These are phyloP conservation scores for Boletus subluridellus DNA, from an alignment of 1,284 basidiomycete genomes.

Conservation along the genomic window DNA sequence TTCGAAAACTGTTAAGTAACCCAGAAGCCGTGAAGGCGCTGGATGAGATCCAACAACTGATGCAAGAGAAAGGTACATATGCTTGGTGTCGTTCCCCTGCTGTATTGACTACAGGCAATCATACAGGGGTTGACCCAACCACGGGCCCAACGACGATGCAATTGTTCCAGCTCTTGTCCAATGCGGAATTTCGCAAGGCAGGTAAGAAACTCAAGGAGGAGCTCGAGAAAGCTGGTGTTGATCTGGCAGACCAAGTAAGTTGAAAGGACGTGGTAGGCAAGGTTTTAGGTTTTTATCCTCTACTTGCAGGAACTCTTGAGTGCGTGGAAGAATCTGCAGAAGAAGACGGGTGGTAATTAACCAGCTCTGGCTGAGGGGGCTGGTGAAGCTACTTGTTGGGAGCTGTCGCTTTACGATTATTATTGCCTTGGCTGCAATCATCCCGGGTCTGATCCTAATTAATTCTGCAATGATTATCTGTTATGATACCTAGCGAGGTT, in stretches of 20 bases:
- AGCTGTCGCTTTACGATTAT: background rate
- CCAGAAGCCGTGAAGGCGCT: conserved; percentile 50
- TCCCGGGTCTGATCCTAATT: background rate
- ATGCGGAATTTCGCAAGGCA: conserved; percentile 49
- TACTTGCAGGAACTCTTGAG: conserved; percentile 32
- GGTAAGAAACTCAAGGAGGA: conserved; percentile 48
- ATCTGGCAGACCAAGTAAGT: conserved; percentile 45
- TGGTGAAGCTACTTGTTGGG: background rate
- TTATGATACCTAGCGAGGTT: background rate
- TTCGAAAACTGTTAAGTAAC: conserved; percentile 47
- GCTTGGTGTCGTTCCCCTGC: background rate
- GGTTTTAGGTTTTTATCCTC: background rate
- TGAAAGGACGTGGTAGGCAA: background rate
- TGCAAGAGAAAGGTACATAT: conserved; percentile 50
- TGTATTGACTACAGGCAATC: background rate
- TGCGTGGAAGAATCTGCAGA: conserved; percentile 36
- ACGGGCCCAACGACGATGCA: conserved; percentile 49
- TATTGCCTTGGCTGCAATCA: background rate
- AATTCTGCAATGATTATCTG: background rate
- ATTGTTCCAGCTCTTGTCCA: conserved; percentile 52
- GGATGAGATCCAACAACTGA: conserved; percentile 41
- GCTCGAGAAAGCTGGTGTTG: conserved; percentile 57
- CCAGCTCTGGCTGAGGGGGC: background rate
- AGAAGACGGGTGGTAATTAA: conserved; percentile 25
- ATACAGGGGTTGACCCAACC: conserved; percentile 46